Evolutionary conservation across 2,329 filamentous ascomycete species (phyloP).

Genomic region (Orbilia ellipsospora): DNA sequence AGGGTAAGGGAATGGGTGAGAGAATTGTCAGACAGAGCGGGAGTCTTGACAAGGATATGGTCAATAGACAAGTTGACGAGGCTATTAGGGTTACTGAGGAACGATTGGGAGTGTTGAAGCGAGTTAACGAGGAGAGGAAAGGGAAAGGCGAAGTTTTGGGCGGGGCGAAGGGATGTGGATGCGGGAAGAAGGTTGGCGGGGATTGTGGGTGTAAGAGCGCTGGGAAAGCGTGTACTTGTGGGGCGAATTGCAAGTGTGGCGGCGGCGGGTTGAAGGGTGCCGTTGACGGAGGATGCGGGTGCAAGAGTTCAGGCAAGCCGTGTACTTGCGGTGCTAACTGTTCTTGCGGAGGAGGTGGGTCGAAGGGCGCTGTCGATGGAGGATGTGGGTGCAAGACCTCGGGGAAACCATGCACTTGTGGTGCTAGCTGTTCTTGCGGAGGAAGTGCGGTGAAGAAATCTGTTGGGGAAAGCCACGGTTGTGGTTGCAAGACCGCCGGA

Average conservation of each 20-base stretch:
- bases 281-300: constrained; percentile 1
- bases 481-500: constrained; percentile 22
- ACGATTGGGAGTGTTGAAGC: constrained; percentile 79
- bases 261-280: background rate
- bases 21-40: constrained; percentile 70
- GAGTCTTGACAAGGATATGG: constrained; percentile 69
- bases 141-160: constrained; percentile 9
- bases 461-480: background rate
- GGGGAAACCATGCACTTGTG: constrained; percentile 7
- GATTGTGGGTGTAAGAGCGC: constrained; percentile 32
- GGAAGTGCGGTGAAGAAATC: background rate
- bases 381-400: constrained; percentile 7
- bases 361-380: background rate
- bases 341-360: constrained; percentile 15
- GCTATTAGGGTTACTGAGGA: constrained; percentile 88
- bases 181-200: constrained; percentile 15
- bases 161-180: constrained; percentile 17
- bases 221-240: constrained; percentile 18
- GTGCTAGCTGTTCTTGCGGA: constrained; percentile 9
- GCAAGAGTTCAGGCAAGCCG: background rate
- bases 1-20: constrained; percentile 64
- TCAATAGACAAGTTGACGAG: constrained; percentile 78
- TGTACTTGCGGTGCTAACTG: constrained; percentile 9
- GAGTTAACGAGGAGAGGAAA: constrained; percentile 73
- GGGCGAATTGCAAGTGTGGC: constrained; percentile 20